phyloP scores from a whole-genome alignment of 345 rosid genomes.

The Leavenworthia alabamica region DNA sequence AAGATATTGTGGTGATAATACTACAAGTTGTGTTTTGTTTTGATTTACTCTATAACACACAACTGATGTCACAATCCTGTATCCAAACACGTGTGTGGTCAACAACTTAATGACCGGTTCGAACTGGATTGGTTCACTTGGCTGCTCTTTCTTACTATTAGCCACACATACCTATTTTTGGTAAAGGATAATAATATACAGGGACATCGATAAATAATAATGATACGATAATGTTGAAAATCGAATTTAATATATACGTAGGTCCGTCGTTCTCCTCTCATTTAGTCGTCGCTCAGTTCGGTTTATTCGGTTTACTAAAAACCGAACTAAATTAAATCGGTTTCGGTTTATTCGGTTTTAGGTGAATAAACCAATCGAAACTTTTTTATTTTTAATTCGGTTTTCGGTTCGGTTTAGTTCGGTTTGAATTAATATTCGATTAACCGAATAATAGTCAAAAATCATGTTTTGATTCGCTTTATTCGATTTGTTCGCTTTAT shows the following conservation, averaged over 20 bases:
- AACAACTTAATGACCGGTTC: slow-evolving; percentile 12
- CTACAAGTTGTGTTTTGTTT: neutral
- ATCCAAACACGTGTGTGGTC: slow-evolving; percentile 29
- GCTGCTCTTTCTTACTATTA: neutral
- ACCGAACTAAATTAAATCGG: too few relatives aligned
- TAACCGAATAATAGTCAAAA: too few relatives aligned
- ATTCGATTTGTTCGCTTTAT: too few relatives aligned
- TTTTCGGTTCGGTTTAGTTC: too few relatives aligned
- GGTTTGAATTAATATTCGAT: too few relatives aligned
- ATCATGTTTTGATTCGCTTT: too few relatives aligned
- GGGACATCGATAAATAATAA: neutral
- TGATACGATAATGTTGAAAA: neutral
- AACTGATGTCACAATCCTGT: slow-evolving; percentile 15
- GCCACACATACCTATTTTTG: neutral
- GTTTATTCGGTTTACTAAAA: too few relatives aligned
- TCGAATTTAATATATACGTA: neutral
- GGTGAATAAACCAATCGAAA: too few relatives aligned
- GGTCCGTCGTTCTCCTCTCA: too few relatives aligned
- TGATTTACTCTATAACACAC: neutral
- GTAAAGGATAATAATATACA: slow-evolving; percentile 8
- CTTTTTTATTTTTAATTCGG: too few relatives aligned
- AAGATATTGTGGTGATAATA: neutral
- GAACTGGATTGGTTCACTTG: slow-evolving; percentile 6
- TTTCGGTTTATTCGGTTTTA: too few relatives aligned
- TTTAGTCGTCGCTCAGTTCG: too few relatives aligned